phyloP scores from a whole-genome alignment of 805 yeast species.

The Candida ortonii region DNA sequence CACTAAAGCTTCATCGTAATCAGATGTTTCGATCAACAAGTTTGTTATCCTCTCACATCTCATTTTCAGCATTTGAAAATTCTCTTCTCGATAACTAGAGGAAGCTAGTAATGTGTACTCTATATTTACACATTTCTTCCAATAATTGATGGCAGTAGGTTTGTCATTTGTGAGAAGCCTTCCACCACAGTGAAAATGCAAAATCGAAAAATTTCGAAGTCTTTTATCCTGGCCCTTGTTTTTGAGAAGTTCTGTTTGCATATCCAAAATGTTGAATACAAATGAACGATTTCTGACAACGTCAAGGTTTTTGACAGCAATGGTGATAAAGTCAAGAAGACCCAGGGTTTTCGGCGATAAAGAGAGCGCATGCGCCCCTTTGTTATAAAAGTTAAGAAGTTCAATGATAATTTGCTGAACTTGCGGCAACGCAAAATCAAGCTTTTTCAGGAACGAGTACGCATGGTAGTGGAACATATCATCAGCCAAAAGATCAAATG shows the following conservation, averaged over 20 bases:
- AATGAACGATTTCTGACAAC: slow-evolving; percentile 5
- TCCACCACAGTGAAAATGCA: slow-evolving; percentile 41
- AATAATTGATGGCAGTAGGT: slow-evolving; percentile 18
- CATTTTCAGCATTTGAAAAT: slow-evolving; percentile 19
- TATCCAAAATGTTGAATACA: slow-evolving; percentile 7
- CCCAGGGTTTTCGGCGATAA: slow-evolving; percentile 4
- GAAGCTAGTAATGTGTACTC: slow-evolving; percentile 29
- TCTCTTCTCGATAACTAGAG: background rate
- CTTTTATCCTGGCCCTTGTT: slow-evolving; percentile 32
- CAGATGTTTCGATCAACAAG: slow-evolving; percentile 22
- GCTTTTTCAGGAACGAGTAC: background rate
- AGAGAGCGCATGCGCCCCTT: background rate
- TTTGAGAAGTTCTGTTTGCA: slow-evolving; percentile 26
- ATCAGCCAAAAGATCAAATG: background rate
- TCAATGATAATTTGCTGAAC: slow-evolving; percentile 11
- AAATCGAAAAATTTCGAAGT: slow-evolving; percentile 44
- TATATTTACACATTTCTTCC: slow-evolving; percentile 30
- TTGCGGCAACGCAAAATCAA: background rate
- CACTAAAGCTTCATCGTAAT: slow-evolving; percentile 15
- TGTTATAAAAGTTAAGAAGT: slow-evolving; percentile 7
- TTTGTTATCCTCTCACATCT: slow-evolving; percentile 38
- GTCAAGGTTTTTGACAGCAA: slow-evolving; percentile 16
- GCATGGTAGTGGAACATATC: background rate
- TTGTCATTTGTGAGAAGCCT: slow-evolving; percentile 14
- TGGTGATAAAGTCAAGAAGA: slow-evolving; percentile 23